Percentiles rank a stretch among this genome's conserved stretches.
These are phyloP conservation scores for Fraxinus albicans DNA, from an alignment of 305 asterid genomes.

Conservation along the genomic window DNA sequence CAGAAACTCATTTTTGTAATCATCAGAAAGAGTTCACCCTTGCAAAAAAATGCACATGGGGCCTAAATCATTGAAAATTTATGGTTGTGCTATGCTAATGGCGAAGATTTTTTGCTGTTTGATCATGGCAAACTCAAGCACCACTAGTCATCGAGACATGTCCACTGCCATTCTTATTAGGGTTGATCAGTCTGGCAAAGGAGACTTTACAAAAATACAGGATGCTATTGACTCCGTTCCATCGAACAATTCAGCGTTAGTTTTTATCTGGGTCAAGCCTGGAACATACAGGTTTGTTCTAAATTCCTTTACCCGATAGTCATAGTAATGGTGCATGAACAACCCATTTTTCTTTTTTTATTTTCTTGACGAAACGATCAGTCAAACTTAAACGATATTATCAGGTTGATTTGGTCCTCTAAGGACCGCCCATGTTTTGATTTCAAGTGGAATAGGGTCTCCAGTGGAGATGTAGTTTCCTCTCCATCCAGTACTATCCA, in stretches of 20 bases:
- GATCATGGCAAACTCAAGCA: conserved; percentile 32
- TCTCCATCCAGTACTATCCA: background rate
- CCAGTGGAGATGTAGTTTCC: background rate
- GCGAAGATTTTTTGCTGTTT: conserved; percentile 6
- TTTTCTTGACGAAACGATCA: background rate
- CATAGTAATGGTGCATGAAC: background rate
- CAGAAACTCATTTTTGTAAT: background rate
- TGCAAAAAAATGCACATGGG: conserved; percentile 30
- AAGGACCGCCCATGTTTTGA: background rate
- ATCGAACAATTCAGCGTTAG: conserved; percentile 31
- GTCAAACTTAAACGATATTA: background rate
- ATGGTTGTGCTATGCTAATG: background rate
- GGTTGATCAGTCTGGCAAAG: conserved; percentile 47
- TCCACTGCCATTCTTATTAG: conserved; percentile 43
- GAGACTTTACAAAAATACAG: conserved; percentile 40
- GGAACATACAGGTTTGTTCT: conserved; percentile 40
- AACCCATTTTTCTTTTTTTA: background rate
- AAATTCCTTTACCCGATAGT: background rate
- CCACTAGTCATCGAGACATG: conserved; percentile 13
- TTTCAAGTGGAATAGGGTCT: background rate
- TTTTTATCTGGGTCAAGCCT: conserved; percentile 45
- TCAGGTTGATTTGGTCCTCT: background rate
- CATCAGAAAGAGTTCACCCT: no score
- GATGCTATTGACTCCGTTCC: conserved; percentile 52
- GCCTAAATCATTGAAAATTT: conserved; percentile 14